Conservation (phyloP, 306 rosid species). For the Cicer judaicum region DNA sequence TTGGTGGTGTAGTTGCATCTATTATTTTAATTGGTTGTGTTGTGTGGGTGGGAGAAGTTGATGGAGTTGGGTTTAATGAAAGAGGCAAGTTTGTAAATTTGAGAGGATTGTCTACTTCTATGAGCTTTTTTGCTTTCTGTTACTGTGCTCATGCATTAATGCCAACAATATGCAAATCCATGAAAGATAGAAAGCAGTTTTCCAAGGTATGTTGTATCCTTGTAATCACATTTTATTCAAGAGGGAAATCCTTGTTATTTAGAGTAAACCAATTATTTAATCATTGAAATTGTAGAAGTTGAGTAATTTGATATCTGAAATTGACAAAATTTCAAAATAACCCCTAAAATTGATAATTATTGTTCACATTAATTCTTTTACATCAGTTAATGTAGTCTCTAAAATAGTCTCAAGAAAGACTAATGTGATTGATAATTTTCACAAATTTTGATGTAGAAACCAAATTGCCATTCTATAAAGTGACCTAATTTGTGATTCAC, state of each 20-base stretch:
- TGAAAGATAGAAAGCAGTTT: constrained; percentile 63
- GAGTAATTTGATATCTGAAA: not conserved
- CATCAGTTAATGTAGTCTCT: not conserved
- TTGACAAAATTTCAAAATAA: not conserved
- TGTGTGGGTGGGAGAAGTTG: constrained; percentile 62
- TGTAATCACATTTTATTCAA: not conserved
- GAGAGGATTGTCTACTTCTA: constrained; percentile 53
- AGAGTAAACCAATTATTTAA: no score
- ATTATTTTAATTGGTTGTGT: constrained; percentile 51
- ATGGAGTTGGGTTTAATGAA: constrained; percentile 63
- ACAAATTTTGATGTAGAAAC: not conserved
- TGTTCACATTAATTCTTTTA: not conserved
- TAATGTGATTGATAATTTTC: no score
- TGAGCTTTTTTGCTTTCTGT: constrained; percentile 65
- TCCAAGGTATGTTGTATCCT: constrained; percentile 51
- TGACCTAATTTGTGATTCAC: not conserved
- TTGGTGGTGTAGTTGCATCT: constrained; percentile 71
- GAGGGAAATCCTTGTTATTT: not conserved
- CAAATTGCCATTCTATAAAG: not conserved
- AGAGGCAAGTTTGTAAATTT: constrained; percentile 41
- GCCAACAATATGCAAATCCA: constrained; percentile 68
- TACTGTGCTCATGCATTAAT: constrained; percentile 69
- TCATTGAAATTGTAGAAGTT: no score
- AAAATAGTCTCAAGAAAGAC: not conserved
- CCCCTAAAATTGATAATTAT: not conserved